Evolutionary conservation across 257 asterid species (phyloP).

Genomic region (Solanum habrochaites): DNA sequence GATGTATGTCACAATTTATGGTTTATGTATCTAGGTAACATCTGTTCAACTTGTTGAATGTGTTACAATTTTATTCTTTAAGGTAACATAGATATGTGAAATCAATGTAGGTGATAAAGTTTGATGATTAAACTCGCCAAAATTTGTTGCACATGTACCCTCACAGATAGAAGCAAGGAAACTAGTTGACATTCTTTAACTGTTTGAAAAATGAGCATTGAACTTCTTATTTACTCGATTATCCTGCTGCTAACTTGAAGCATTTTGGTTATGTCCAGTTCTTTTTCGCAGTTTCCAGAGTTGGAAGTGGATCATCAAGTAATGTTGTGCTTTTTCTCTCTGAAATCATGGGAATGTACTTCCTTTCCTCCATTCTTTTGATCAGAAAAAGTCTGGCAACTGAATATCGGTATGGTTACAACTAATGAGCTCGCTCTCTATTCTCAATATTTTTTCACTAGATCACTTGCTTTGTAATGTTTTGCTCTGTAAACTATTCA

Average conservation of each 20-base stretch:
- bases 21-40: neutral
- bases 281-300: conserved; percentile 98
- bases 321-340: conserved; percentile 97
- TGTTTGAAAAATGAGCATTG: neutral
- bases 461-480: neutral
- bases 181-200: neutral
- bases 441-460: neutral
- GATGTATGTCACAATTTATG: neutral
- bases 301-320: conserved; percentile 99
- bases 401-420: conserved; percentile 56
- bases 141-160: neutral
- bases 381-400: conserved; percentile 96
- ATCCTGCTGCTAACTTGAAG: neutral
- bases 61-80: neutral
- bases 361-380: conserved; percentile 80
- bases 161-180: neutral
- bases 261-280: conserved; percentile 45
- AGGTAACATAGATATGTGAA: neutral
- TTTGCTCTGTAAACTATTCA: neutral
- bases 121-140: neutral
- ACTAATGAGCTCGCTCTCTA: neutral
- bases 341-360: conserved; percentile 99
- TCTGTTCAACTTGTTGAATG: neutral
- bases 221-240: neutral
- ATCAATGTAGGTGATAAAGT: neutral